A percentile compares a stretch with the other conserved stretches of the same genome.
These are phyloP conservation scores for Cyphellophora attinorum DNA, from an alignment of 2,329 filamentous ascomycete genomes.

Conservation along the genomic window DNA sequence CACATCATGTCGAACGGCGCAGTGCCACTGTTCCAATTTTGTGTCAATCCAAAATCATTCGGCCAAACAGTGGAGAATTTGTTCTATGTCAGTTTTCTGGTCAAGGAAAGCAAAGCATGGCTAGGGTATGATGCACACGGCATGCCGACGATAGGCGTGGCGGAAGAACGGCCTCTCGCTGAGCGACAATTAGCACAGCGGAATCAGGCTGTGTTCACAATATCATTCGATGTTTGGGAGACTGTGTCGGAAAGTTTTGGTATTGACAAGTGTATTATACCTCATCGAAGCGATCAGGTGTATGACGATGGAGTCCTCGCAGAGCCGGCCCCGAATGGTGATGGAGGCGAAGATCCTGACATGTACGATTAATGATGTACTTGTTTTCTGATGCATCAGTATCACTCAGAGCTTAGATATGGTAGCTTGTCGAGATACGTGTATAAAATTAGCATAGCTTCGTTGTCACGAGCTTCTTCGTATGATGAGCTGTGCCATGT, in stretches of 20 bases:
- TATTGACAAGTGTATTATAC: constrained; percentile 72
- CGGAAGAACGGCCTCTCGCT: constrained; percentile 37
- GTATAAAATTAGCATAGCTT: too few species aligned
- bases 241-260: constrained; percentile 66
- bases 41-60: constrained; percentile 82
- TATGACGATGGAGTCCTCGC: constrained; percentile 37
- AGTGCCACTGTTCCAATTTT: constrained; percentile 74
- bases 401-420: too few species aligned
- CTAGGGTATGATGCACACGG: constrained; percentile 64
- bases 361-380: constrained; percentile 2
- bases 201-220: constrained; percentile 78
- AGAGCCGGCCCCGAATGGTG: constrained; percentile 11
- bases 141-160: constrained; percentile 59
- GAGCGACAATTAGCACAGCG: constrained; percentile 38
- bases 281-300: constrained; percentile 61
- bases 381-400: too few species aligned
- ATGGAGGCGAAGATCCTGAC: constrained; percentile 1
- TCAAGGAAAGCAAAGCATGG: constrained; percentile 71
- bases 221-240: constrained; percentile 78
- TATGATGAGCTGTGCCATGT: too few species aligned
- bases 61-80: constrained; percentile 93
- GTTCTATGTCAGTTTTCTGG: constrained; percentile 91
- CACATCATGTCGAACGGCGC: constrained; percentile 60
- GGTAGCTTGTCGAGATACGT: too few species aligned
- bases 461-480: too few species aligned